Percentiles rank a stretch among this genome's conserved stretches.
These are phyloP conservation scores for Trichoderma sp. DNA, from an alignment of 2,329 filamentous ascomycete species.

Conservation along the genomic window DNA sequence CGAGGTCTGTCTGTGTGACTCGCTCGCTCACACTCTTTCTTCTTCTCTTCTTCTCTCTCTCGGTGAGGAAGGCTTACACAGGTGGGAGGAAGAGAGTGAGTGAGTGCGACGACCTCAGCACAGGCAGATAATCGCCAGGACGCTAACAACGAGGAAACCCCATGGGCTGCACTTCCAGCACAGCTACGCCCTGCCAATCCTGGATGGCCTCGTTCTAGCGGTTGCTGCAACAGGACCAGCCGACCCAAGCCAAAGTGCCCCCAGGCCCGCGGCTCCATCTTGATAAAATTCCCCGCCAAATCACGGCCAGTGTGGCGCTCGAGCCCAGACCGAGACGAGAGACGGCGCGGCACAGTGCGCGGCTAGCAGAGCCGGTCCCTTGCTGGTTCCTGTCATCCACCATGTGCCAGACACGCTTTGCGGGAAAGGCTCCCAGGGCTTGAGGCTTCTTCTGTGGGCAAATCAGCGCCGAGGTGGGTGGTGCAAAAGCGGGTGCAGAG, in stretches of 20 bases:
- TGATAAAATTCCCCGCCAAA: constrained; percentile 20
- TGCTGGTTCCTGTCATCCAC: constrained; percentile 28
- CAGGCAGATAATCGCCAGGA: constrained; percentile 12
- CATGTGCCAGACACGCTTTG: constrained; percentile 23
- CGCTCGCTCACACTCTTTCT: constrained; percentile 3
- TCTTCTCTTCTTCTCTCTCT: background rate
- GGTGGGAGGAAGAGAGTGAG: constrained; percentile 13
- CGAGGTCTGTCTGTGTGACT: constrained; percentile 17
- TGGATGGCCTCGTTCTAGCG: constrained; percentile 3
- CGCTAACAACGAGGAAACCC: constrained; percentile 28
- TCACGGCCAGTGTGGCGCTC: constrained; percentile 23
- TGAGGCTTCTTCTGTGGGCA: background rate
- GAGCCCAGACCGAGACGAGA: constrained; percentile 20
- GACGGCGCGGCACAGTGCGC: constrained; percentile 26
- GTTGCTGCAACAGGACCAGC: constrained; percentile 13
- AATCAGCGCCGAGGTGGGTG: background rate
- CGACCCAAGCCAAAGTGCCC: constrained; percentile 3
- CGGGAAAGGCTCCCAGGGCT: background rate
- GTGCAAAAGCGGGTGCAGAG: background rate
- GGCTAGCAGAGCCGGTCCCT: background rate
- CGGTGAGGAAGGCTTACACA: constrained; percentile 12
- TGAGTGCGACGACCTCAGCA: constrained; percentile 13
- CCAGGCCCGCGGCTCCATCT: constrained; percentile 14
- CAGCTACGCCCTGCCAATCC: constrained; percentile 19
- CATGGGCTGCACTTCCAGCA: constrained; percentile 25